Percentiles rank a stretch among this genome's conserved stretches.
These are phyloP conservation scores for Sclerotinia sclerotiorum DNA, from an alignment of 2,329 filamentous ascomycete genomes.

Conservation along the genomic window DNA sequence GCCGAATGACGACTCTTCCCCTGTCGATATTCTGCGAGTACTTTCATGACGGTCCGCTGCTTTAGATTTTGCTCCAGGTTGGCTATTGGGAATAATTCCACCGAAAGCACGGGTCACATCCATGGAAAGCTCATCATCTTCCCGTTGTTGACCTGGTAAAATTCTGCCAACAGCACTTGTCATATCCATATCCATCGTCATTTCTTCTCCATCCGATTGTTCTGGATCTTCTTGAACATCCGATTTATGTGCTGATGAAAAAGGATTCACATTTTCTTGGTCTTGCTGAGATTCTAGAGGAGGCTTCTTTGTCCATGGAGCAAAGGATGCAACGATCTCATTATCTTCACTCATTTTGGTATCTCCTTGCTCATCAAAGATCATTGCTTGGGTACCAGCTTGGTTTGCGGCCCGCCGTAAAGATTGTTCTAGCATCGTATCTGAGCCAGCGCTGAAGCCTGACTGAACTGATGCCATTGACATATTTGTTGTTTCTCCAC, in stretches of 20 bases:
- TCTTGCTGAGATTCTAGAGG: constrained; percentile 41
- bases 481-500: constrained; percentile 65
- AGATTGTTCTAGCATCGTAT: constrained; percentile 72
- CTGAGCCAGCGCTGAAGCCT: constrained; percentile 62
- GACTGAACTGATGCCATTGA: constrained; percentile 63
- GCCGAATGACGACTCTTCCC: constrained; percentile 34
- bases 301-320: constrained; percentile 67
- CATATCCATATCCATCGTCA: constrained; percentile 59
- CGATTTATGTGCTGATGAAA: constrained; percentile 41
- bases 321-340: constrained; percentile 72
- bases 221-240: constrained; percentile 31
- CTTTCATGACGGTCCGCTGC: constrained; percentile 40
- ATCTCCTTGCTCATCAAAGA: constrained; percentile 55
- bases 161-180: constrained; percentile 58
- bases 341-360: constrained; percentile 55
- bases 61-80: constrained; percentile 39
- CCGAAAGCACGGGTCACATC: constrained; percentile 85
- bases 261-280: constrained; percentile 52
- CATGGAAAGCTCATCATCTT: constrained; percentile 72
- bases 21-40: constrained; percentile 42
- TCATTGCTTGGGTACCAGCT: constrained; percentile 71
- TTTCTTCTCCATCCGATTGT: constrained; percentile 42
- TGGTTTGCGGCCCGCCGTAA: constrained; percentile 71
- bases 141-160: constrained; percentile 34
- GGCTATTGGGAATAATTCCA: constrained; percentile 59